Evolutionary conservation across 768 basidiomycete species (phyloP), one percentile per base, ranked within the genome.

Genomic region (Floccularia luteovirens): DNA sequence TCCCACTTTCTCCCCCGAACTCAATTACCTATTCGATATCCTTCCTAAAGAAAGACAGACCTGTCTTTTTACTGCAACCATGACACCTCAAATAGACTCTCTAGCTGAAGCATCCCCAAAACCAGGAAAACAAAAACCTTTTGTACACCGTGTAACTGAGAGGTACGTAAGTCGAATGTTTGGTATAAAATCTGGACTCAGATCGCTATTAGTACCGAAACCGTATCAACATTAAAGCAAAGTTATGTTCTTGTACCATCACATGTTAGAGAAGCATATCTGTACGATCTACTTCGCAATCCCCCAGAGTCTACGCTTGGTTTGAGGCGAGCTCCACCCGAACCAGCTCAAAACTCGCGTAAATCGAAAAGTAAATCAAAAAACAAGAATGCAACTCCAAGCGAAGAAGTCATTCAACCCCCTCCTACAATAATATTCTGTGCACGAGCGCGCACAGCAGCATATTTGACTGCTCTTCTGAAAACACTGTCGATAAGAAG

Each of bases 401-500:
- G 74, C 10, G 70, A 72, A 3, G 72, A 74, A 17, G 69, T 77
- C 24, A 69, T 73, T 28, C 82, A 86, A 47, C 90, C 93, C 2
- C 96, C 96, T 13, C 89, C 92, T 1, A 98, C 93, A 16, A 97
- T 99, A 49, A 90, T 99, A 47, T 99, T 98, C 61, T 92, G 79
- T 59, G 75, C 74, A 14, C 82, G 81, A 43, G 75, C 93, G 25
- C 78, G 82, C 40, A 93, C 92, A 0, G 92, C 84, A 0, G 93
- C 93, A 13, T 96, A 94, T 58, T 69, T 99, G 43, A 86, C 90
- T 6, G 58, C 70, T 23, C 60, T 97, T 24, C 68, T 97, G 43
- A 82, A 90, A 51, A 75, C 79, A 13, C 67, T 92, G 39, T 70
- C 70, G 5, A 88, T 99, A 48, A 80, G 91, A 23, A 84, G 82